Conservation (phyloP, 352 stramenopile species). For the Globisporangium abappressorium region DNA sequence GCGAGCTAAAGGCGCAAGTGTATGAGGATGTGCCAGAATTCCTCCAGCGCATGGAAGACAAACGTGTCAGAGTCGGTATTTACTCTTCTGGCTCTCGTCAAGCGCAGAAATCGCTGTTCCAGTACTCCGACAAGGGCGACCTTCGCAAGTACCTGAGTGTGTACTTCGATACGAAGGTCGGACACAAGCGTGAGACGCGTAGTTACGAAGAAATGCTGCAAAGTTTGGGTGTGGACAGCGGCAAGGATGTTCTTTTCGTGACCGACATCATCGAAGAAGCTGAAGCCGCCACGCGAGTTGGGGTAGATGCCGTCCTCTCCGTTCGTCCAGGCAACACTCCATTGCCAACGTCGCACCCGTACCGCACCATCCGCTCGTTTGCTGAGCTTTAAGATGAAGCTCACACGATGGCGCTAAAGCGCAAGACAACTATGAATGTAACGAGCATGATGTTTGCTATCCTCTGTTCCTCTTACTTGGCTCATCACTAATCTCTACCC, state of each 20-base stretch:
- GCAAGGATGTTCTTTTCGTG: constrained; percentile 83
- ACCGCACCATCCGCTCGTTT: constrained; percentile 59
- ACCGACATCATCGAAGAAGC: constrained; percentile 88
- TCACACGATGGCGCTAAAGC: background rate
- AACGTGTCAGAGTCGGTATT: constrained; percentile 86
- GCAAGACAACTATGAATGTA: constrained; percentile 5
- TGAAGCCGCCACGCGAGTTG: constrained; percentile 65
- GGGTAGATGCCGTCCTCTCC: constrained; percentile 67
- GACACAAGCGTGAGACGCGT: constrained; percentile 67
- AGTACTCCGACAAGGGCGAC: constrained; percentile 82
- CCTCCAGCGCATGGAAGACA: constrained; percentile 71
- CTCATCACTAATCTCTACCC: background rate
- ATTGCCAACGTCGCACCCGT: constrained; percentile 55
- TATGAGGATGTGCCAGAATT: constrained; percentile 90
- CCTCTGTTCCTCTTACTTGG: background rate
- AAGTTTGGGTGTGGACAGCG: constrained; percentile 75
- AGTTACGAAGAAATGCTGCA: constrained; percentile 84
- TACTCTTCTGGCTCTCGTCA: constrained; percentile 92
- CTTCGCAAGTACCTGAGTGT: constrained; percentile 65
- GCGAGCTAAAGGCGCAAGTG: constrained; percentile 86
- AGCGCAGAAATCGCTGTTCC: constrained; percentile 85
- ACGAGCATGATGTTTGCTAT: constrained; percentile 6
- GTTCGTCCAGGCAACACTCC: constrained; percentile 84
- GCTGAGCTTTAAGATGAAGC: constrained; percentile 34
- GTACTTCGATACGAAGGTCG: constrained; percentile 87